A percentile compares a stretch with the other conserved stretches of the same genome.
Conservation (phyloP, 257 asterid genomes). For the Thymus quinquecostatus region DNA sequence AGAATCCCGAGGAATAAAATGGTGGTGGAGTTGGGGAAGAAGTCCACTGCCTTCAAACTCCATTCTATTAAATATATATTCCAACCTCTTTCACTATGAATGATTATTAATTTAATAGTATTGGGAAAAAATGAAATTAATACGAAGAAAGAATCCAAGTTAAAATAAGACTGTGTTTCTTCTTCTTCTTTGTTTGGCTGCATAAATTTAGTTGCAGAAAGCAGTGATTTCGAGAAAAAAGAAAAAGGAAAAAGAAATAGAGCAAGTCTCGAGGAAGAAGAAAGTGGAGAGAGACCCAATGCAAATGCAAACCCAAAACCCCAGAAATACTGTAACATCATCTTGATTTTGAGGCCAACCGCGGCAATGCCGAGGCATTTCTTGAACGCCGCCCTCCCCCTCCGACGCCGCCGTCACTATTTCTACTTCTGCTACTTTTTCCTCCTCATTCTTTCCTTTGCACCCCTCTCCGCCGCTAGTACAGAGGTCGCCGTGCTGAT, state of each 20-base stretch:
- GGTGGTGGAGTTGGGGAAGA: slow-evolving; percentile 18
- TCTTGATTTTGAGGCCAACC: slow-evolving; percentile 59
- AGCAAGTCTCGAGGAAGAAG: slow-evolving; percentile 22
- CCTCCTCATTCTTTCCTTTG: not conserved
- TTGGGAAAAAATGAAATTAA: no score
- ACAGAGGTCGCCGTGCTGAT: slow-evolving; percentile 49
- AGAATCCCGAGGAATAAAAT: slow-evolving; percentile 74
- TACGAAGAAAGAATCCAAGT: no score
- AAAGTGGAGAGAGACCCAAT: slow-evolving; percentile 30
- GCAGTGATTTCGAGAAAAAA: slow-evolving; percentile 21
- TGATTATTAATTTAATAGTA: no score
- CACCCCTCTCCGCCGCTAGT: slow-evolving; percentile 25
- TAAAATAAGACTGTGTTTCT: no score
- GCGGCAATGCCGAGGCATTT: slow-evolving; percentile 64
- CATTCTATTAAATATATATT: not conserved
- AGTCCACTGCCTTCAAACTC: not conserved
- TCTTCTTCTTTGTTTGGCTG: slow-evolving; percentile 28
- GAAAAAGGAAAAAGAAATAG: not conserved
- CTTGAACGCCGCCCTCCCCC: slow-evolving; percentile 47
- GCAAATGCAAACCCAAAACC: slow-evolving; percentile 15
- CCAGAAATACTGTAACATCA: slow-evolving; percentile 5
- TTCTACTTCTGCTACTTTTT: slow-evolving; percentile 35
- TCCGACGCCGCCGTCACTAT: slow-evolving; percentile 25
- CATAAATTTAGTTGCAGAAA: slow-evolving; percentile 27
- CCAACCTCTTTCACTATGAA: not conserved